A percentile compares a stretch with the other conserved stretches of the same genome.
These are phyloP conservation scores for Dunaliella primolecta DNA, from an alignment of 139 green algal genomes.

Conservation along the genomic window DNA sequence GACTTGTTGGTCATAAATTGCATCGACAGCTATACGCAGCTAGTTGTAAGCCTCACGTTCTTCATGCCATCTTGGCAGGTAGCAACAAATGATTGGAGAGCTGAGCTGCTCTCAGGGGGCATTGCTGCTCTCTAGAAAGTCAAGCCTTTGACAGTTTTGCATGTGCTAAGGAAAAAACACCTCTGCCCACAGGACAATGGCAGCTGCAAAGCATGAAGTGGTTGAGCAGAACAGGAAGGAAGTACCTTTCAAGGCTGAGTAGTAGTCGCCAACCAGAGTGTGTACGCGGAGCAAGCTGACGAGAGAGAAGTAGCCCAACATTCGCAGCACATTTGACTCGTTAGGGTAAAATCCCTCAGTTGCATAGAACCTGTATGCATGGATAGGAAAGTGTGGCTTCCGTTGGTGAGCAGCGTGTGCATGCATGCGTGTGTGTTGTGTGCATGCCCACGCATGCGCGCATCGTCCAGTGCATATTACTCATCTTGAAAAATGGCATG, in stretches of 20 bases:
- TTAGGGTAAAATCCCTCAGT: slow-evolving; percentile 75
- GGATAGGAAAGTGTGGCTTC: neutral
- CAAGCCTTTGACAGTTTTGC: no score
- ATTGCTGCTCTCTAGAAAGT: no score
- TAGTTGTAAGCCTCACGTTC: no score
- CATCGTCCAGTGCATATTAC: neutral
- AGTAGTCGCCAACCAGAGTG: slow-evolving; percentile 90
- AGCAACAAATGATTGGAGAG: no score
- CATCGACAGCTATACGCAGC: no score
- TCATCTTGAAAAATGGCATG: neutral
- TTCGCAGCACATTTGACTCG: slow-evolving; percentile 88
- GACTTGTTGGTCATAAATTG: no score
- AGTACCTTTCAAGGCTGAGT: slow-evolving; percentile 57
- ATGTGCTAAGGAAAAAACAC: no score
- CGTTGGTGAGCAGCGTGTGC: neutral
- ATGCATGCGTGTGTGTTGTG: slow-evolving; percentile 6
- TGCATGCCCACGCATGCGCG: neutral
- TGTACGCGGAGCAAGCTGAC: slow-evolving; percentile 90
- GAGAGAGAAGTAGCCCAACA: slow-evolving; percentile 95
- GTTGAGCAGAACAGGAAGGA: slow-evolving; percentile 9
- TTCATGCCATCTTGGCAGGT: no score
- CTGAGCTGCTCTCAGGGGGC: no score
- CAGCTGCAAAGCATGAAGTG: no score
- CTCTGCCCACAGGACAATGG: no score
- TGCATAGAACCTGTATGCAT: slow-evolving; percentile 42